Conservation (phyloP, 805 yeast species). For the Candida dendrica region DNA sequence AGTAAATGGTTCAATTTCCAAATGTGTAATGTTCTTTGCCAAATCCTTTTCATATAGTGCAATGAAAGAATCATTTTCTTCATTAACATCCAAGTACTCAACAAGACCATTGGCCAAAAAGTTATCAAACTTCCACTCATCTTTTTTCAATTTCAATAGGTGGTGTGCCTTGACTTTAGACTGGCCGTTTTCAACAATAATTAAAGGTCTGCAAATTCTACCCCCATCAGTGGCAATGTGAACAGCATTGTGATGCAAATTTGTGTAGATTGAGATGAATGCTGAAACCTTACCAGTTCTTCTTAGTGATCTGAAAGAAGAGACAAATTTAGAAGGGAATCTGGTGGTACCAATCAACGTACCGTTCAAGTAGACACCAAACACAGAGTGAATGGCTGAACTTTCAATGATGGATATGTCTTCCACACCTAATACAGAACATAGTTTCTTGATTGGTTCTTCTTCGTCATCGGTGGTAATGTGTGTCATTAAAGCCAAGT, state of each 20-base stretch:
- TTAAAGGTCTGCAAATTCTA: slow-evolving; percentile 92
- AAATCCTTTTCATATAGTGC: slow-evolving; percentile 78
- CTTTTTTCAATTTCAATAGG: slow-evolving; percentile 51
- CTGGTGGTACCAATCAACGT: slow-evolving; percentile 86
- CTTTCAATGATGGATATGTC: slow-evolving; percentile 76
- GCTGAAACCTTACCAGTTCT: slow-evolving; percentile 82
- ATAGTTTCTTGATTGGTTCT: slow-evolving; percentile 70
- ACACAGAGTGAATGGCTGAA: slow-evolving; percentile 72
- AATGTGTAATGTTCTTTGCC: slow-evolving; percentile 60
- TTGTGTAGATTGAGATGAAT: slow-evolving; percentile 85
- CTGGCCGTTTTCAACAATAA: slow-evolving; percentile 69
- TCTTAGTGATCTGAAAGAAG: slow-evolving; percentile 70
- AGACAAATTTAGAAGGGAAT: slow-evolving; percentile 77
- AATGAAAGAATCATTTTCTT: slow-evolving; percentile 89
- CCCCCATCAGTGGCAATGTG: slow-evolving; percentile 99
- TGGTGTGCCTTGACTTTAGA: slow-evolving; percentile 72
- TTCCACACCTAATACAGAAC: slow-evolving; percentile 85
- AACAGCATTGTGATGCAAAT: slow-evolving; percentile 85
- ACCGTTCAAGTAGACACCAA: slow-evolving; percentile 88
- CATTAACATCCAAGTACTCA: slow-evolving; percentile 94
- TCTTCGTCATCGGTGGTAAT: slow-evolving; percentile 98
- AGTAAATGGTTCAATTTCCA: slow-evolving; percentile 94
- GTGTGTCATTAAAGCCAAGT: slow-evolving; percentile 96
- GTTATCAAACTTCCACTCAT: slow-evolving; percentile 84
- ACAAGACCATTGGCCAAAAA: slow-evolving; percentile 81